These are phyloP conservation scores for Amborella trichopoda DNA, from an alignment of 164 flowering plant species.

Conservation along the genomic window DNA sequence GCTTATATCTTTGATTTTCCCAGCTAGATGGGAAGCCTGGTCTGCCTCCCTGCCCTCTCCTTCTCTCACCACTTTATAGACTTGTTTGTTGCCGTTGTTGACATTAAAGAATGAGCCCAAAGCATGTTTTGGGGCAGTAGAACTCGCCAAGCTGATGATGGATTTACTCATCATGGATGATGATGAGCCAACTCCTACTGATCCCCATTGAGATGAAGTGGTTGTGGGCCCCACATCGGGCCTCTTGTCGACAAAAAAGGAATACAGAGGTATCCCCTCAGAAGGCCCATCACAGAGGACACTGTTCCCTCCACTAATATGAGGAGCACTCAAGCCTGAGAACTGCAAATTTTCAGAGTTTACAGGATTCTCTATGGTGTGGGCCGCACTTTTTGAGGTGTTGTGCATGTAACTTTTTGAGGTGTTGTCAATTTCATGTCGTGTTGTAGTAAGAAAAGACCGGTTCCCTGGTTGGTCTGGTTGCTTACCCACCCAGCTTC, in stretches of 20 bases:
- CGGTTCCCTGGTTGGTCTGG: slow-evolving; percentile 24
- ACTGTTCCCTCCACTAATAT: slow-evolving; percentile 48
- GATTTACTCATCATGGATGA: slow-evolving; percentile 45
- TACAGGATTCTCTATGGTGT: too few relatives aligned
- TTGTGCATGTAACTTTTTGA: slow-evolving; percentile 36
- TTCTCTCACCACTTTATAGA: slow-evolving; percentile 77
- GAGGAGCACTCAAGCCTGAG: slow-evolving; percentile 77
- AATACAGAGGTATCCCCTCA: slow-evolving; percentile 89
- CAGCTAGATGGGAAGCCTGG: slow-evolving; percentile 29
- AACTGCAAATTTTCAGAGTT: slow-evolving; percentile 77
- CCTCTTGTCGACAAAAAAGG: slow-evolving; percentile 66
- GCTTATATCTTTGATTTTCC: slow-evolving; percentile 53
- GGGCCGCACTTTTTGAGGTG: too few relatives aligned
- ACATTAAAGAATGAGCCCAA: slow-evolving; percentile 65
- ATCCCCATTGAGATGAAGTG: slow-evolving; percentile 33
- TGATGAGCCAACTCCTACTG: slow-evolving; percentile 53
- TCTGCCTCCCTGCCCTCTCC: slow-evolving; percentile 64
- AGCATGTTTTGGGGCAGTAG: slow-evolving; percentile 70
- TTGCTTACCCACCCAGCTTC: slow-evolving; percentile 39
- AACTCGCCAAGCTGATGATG: slow-evolving; percentile 56
- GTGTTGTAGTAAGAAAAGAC: slow-evolving; percentile 12
- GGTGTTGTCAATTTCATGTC: slow-evolving; percentile 23
- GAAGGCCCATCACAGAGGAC: slow-evolving; percentile 57
- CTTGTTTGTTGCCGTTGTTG: slow-evolving; percentile 50
- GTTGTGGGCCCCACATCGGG: slow-evolving; percentile 29